phyloP scores from a whole-genome alignment of 208 protist species.

The Trypanosoma rangeli region DNA sequence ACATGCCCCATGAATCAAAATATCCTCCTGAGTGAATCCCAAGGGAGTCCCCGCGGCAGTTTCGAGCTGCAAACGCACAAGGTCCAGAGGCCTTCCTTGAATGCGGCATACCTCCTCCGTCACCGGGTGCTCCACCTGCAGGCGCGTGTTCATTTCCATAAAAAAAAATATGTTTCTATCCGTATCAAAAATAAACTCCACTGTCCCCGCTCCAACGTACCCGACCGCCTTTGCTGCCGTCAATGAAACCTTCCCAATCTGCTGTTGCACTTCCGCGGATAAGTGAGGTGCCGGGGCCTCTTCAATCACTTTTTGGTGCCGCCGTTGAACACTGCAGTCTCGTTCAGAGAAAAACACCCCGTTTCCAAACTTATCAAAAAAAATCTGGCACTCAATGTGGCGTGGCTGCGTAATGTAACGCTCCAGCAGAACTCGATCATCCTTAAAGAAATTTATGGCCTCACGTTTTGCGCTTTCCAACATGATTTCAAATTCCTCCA shows the following conservation, averaged over 20 bases:
- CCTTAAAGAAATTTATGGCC: slow-evolving; percentile 89
- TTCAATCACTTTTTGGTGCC: slow-evolving; percentile 96
- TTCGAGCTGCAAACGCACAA: slow-evolving; percentile 95
- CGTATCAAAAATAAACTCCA: slow-evolving; percentile 97
- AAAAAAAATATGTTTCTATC: slow-evolving; percentile 94
- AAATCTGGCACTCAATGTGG: slow-evolving; percentile 95
- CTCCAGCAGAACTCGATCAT: slow-evolving; percentile 93
- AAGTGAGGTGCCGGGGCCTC: slow-evolving; percentile 86
- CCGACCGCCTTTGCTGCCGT: slow-evolving; percentile 78
- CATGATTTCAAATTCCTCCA: slow-evolving; percentile 47
- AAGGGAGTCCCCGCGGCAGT: slow-evolving; percentile 65
- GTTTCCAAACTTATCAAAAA: slow-evolving; percentile 91
- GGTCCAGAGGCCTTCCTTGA: slow-evolving; percentile 75
- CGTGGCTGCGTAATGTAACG: slow-evolving; percentile 90
- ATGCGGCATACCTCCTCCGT: slow-evolving; percentile 95
- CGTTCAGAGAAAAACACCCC: slow-evolving; percentile 94
- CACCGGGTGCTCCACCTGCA: slow-evolving; percentile 96
- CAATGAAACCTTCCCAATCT: slow-evolving; percentile 85
- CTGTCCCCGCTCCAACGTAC: slow-evolving; percentile 96
- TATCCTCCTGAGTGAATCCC: slow-evolving; percentile 76
- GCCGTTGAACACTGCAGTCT: slow-evolving; percentile 96
- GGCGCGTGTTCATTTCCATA: slow-evolving; percentile 99
- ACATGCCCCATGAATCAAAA: slow-evolving; percentile 77
- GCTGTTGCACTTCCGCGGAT: slow-evolving; percentile 41
- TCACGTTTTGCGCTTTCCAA: slow-evolving; percentile 84